Conservation (phyloP, 345 rosid species). For the Brassica incana region DNA sequence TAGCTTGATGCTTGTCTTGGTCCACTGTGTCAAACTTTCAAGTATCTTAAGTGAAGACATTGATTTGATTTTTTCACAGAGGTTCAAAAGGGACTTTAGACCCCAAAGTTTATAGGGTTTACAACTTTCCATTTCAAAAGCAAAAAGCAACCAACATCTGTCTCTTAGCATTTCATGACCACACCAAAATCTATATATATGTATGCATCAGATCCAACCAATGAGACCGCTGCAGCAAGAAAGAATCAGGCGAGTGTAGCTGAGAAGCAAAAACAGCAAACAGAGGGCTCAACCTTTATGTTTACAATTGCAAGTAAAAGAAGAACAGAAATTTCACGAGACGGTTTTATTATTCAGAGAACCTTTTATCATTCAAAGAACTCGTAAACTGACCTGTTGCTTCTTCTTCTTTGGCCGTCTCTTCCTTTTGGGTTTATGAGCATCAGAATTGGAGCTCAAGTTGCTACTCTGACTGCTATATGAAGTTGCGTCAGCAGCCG, state of each 20-base stretch:
- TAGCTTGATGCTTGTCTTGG: not conserved
- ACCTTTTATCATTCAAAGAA: not conserved
- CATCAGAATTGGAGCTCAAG: slow-evolving; percentile 93
- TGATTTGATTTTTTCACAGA: not conserved
- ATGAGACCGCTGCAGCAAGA: slow-evolving; percentile 1
- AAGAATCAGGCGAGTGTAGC: not conserved
- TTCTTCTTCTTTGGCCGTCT: slow-evolving; percentile 94
- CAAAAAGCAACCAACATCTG: slow-evolving; percentile 1
- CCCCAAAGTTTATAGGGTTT: not conserved
- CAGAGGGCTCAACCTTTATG: not conserved
- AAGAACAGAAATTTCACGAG: not conserved
- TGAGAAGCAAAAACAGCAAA: slow-evolving; percentile 29
- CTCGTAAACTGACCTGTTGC: slow-evolving; percentile 44
- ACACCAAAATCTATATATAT: slow-evolving; percentile 24
- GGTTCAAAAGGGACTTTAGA: slow-evolving; percentile 7
- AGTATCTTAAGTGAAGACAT: not conserved
- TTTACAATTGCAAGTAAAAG: not conserved
- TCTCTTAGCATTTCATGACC: slow-evolving; percentile 17
- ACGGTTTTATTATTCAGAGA: not conserved
- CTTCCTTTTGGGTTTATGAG: slow-evolving; percentile 87
- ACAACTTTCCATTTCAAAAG: slow-evolving; percentile 13
- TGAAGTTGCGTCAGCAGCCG: slow-evolving; percentile 51
- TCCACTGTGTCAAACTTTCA: not conserved
- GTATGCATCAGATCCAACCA: slow-evolving; percentile 12
- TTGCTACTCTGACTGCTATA: slow-evolving; percentile 82